Conservation (phyloP, 352 stramenopile species). For the Globisporangium spinosum region DNA sequence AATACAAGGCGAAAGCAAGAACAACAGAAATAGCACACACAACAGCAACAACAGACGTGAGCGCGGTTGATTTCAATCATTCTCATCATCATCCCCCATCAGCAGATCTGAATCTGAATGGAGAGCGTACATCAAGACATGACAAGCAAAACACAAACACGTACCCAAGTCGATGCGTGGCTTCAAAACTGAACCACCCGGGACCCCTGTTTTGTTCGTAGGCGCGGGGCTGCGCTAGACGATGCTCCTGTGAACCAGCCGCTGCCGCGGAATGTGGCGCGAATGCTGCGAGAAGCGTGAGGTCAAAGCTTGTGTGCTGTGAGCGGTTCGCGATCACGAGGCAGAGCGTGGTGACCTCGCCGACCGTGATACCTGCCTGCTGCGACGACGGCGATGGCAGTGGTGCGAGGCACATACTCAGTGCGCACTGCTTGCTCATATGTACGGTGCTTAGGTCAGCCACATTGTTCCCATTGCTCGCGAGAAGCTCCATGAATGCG, state of each 20-base stretch:
- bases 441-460: slow-evolving; percentile 17
- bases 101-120: background rate
- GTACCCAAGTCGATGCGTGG: slow-evolving; percentile 65
- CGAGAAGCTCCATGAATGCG: slow-evolving; percentile 5
- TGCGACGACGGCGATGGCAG: slow-evolving; percentile 18
- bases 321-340: slow-evolving; percentile 58
- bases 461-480: background rate
- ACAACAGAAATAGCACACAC: background rate
- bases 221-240: background rate
- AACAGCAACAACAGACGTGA: background rate
- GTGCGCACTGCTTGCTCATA: slow-evolving; percentile 36
- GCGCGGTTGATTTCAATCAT: background rate
- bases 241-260: background rate
- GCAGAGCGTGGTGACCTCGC: slow-evolving; percentile 34
- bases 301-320: slow-evolving; percentile 44
- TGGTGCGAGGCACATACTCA: slow-evolving; percentile 42
- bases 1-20: background rate
- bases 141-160: slow-evolving; percentile 18
- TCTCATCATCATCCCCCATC: background rate
- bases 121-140: background rate
- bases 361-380: slow-evolving; percentile 13
- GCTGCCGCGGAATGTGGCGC: background rate
- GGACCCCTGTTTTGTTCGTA: background rate
- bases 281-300: slow-evolving; percentile 54
- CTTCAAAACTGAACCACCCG: slow-evolving; percentile 55